A percentile compares a stretch with the other conserved stretches of the same genome.
phyloP scores from a whole-genome alignment of 176 grass and related monocot genomes.

The Raddia guianensis region DNA sequence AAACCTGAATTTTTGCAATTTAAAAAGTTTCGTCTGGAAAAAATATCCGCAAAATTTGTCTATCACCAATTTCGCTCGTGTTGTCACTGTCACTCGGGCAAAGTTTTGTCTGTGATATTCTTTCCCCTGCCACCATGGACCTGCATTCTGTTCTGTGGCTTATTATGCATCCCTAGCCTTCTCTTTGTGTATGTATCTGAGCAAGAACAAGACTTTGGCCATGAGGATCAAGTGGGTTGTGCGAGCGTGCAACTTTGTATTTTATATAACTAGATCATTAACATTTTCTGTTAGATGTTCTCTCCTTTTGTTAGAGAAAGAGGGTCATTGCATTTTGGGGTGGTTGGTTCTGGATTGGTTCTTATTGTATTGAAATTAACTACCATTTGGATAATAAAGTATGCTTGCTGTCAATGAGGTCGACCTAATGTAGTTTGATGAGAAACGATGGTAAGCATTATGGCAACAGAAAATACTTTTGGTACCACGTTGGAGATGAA shows the following conservation, averaged over 20 bases:
- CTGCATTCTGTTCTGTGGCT: background rate
- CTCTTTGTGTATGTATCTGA: background rate
- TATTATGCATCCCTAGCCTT: background rate
- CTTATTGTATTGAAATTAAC: conserved; percentile 33
- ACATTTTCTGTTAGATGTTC: conserved; percentile 29
- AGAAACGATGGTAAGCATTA: conserved; percentile 12
- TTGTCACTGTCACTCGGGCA: too few species aligned
- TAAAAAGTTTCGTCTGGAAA: too few species aligned
- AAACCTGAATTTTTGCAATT: too few species aligned
- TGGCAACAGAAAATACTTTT: background rate
- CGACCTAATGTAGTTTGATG: conserved; percentile 3
- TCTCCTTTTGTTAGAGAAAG: conserved; percentile 40
- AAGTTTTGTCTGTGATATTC: too few species aligned
- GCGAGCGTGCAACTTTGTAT: conserved; percentile 30
- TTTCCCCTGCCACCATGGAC: too few species aligned
- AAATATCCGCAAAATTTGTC: too few species aligned
- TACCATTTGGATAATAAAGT: background rate
- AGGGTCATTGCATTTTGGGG: conserved; percentile 43
- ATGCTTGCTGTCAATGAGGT: background rate
- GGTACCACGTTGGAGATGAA: background rate
- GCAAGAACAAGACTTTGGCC: background rate
- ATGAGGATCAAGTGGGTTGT: conserved; percentile 32
- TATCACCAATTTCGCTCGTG: too few species aligned
- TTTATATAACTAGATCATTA: conserved; percentile 41
- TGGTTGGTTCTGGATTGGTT: conserved; percentile 53